These are phyloP conservation scores for Simplicillium sp. DNA, from an alignment of 2,329 filamentous ascomycete genomes.

Conservation along the genomic window DNA sequence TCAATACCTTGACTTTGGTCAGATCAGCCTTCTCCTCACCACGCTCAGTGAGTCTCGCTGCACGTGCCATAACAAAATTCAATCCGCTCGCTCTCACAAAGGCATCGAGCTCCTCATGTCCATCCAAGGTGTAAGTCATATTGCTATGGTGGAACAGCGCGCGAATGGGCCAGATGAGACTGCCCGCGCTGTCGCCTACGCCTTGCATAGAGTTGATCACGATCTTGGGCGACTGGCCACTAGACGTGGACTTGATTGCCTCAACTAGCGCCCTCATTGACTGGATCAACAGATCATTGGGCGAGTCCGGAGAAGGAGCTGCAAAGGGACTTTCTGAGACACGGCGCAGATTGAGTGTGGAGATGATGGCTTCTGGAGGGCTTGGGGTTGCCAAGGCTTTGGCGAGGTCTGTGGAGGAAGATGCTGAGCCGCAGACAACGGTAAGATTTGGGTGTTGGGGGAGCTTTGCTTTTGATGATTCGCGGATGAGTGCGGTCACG, in stretches of 20 bases:
- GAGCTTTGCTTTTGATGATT: background rate
- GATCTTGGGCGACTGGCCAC: background rate
- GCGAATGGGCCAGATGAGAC: background rate
- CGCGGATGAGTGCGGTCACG: background rate
- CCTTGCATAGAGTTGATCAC: background rate
- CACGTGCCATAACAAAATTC: background rate
- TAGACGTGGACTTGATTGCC: background rate
- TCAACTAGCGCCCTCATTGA: background rate
- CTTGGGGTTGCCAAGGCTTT: background rate
- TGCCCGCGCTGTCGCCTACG: background rate
- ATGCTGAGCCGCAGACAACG: background rate
- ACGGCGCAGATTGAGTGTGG: background rate
- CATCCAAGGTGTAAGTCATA: background rate
- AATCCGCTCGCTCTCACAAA: background rate
- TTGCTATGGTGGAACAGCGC: background rate
- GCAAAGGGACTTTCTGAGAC: background rate
- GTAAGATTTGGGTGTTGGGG: background rate
- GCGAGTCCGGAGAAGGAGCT: background rate
- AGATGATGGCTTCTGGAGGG: background rate
- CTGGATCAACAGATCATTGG: background rate
- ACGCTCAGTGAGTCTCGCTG: background rate
- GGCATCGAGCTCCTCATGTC: background rate
- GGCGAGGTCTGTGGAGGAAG: background rate
- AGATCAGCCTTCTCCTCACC: background rate
- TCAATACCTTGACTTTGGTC: background rate